Conservation (phyloP, 345 rosid genomes). For the Camelina hispida region DNA sequence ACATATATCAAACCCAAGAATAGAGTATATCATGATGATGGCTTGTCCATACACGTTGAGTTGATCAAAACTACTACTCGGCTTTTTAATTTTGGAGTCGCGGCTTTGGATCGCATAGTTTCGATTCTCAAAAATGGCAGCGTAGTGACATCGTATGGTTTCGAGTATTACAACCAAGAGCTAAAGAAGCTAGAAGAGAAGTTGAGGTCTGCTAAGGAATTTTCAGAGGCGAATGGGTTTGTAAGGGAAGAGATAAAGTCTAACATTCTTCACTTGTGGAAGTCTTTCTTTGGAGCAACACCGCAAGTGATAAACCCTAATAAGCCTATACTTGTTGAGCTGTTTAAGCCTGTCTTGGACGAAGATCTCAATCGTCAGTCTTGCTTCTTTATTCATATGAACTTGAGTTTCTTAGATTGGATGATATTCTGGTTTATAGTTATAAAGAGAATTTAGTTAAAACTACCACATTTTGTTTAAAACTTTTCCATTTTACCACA, state of each 20-base stretch:
- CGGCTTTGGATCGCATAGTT: too few species aligned
- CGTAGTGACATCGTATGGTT: background rate
- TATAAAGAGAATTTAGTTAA: too few species aligned
- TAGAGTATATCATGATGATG: background rate
- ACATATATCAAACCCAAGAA: background rate
- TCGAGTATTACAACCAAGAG: background rate
- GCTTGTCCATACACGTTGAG: background rate
- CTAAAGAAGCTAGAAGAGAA: background rate
- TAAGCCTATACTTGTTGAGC: background rate
- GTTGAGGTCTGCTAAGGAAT: background rate
- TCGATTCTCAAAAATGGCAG: too few species aligned
- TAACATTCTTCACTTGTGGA: background rate
- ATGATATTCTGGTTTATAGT: too few species aligned
- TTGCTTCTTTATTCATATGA: constrained; percentile 16
- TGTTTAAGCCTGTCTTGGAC: background rate
- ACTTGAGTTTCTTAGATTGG: background rate
- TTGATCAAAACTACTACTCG: too few species aligned
- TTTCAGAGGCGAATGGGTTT: constrained; percentile 22
- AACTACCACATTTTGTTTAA: too few species aligned
- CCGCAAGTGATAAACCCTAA: background rate
- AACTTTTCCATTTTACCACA: too few species aligned
- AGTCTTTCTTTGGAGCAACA: background rate
- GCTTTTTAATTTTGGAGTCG: too few species aligned
- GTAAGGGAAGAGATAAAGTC: background rate
- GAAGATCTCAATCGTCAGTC: background rate